Base-by-base conservation (phyloP, 208 protist genomes). In the Angomonas deanei region DNA sequence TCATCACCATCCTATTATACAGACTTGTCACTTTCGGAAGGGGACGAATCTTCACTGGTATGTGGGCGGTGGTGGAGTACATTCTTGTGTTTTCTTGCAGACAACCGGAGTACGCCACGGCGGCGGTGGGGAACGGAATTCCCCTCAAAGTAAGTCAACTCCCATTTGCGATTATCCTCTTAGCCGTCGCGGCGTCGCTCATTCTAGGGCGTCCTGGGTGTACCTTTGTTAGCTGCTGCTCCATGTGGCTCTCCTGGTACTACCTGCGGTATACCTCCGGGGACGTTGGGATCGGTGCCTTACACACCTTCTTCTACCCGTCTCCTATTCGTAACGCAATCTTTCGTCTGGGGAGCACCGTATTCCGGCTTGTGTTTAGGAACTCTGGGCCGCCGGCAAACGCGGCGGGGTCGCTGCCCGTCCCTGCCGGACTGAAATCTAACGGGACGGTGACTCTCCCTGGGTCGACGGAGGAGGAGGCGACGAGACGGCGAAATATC, bases 381-480 rank as follows among this genome's bases (percentile, higher is more conserved):
- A 21, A 15, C n/a, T n/a, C n/a, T n/a, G n/a, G n/a, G n/a, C n/a
- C n/a, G n/a, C n/a, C n/a, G n/a, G n/a, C n/a, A n/a, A n/a, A n/a
- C n/a, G n/a, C n/a, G n/a, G n/a, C n/a, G n/a, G n/a, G n/a, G n/a
- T n/a, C n/a, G n/a, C 50, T 56, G 28, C 50, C 50, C 4, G 27
- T 24, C 4, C 50, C 50, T 24, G 50, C 21, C 28, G 50, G 50
- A 19, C n/a, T 56, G 42, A 19, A 15, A 13, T n/a, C n/a, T n/a
- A n/a, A n/a, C n/a, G 50, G 23, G 21, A 19, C 21, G 13, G 30
- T 28, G 57, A 46, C 61, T 28, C 66, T 84, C 4, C 78, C 78
- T 8, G 78, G 78, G 6, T 84, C 78, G 6, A 84, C 78, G 2
- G 70, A 68, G 17, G 78, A 73, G 47, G 78, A 84, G 2, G 78